Evolutionary conservation across 163 green algal species (phyloP), one percentile per base, ranked within the genome.

Genomic region (Scenedesmus sp.): DNA sequence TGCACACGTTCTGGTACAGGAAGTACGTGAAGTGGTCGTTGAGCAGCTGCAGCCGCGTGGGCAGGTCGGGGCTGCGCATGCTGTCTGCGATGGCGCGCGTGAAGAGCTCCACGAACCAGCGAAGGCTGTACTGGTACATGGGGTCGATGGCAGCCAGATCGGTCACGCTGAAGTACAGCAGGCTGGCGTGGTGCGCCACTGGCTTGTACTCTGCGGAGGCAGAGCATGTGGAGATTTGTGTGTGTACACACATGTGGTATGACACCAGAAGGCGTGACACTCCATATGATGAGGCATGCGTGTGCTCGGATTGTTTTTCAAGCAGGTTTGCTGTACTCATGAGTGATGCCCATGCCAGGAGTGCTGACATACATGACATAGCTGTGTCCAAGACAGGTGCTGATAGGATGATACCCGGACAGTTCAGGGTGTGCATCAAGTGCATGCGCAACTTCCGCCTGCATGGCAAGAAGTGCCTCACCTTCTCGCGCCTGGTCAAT

Each of bases 1-100:
- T 88, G 92, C 97, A 98, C 86, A 98, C 95, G 86, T 98, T 98
- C 93, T 94, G 93, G 94, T 97, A 98, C 3, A 98, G 94, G 90
- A 96, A 95, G 91, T 95, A 97, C 1, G 95, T 97, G 93, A 96
- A 97, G 94, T 96, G 91, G 86, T 96, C 91, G 91, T 96, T 96
- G 67, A 97, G 92, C 83, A 95, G 88, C 89, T 96, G 92, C 87
- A 97, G 93, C 60, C 95, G 91, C 15, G 93, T 88, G 73, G 93
- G 85, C 85, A 98, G 86, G 64, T 96, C 93, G 54, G 96, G 93
- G 5, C 79, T 92, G 52, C 94, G 93, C 82, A 93, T 92, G 82
- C 89, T 91, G 91, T 95, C 93, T 88, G 93, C 84, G 92, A 97
- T 95, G 26, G 92, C 93, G 10, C 94, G 90, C 54, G 95, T 89